A percentile compares a stretch with the other conserved stretches of the same genome.
These are phyloP conservation scores for Leptodermis oblonga DNA, from an alignment of 257 asterid species.

Conservation along the genomic window DNA sequence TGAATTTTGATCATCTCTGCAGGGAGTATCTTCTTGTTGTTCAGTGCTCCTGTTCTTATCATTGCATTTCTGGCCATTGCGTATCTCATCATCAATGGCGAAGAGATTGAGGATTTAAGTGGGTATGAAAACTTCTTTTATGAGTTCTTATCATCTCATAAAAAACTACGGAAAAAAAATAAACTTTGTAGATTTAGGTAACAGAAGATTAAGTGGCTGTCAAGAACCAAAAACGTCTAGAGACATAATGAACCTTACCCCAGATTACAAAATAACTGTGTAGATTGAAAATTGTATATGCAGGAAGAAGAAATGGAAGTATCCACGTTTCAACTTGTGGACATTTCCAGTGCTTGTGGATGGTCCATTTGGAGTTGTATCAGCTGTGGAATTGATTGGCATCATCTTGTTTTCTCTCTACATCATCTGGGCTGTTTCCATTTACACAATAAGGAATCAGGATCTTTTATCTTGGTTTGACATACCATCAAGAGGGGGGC, in stretches of 20 bases:
- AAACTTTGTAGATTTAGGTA: too few relatives aligned
- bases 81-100: constrained; percentile 42
- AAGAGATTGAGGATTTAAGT: constrained; percentile 34
- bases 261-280: background rate
- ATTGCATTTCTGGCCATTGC: constrained; percentile 60
- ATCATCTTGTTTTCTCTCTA: constrained; percentile 44
- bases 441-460: constrained; percentile 34
- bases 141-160: background rate
- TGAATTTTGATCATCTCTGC: constrained; percentile 18
- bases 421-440: constrained; percentile 55
- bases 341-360: constrained; percentile 77
- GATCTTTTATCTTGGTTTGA: constrained; percentile 25
- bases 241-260: too few relatives aligned
- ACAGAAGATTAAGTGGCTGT: too few relatives aligned
- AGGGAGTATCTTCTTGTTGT: constrained; percentile 55
- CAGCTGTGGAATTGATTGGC: constrained; percentile 82
- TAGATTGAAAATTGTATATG: background rate
- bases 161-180: too few relatives aligned
- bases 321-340: constrained; percentile 58
- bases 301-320: constrained; percentile 36
- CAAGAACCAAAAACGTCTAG: too few relatives aligned
- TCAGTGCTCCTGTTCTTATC: constrained; percentile 61
- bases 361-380: constrained; percentile 87
- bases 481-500: constrained; percentile 25
- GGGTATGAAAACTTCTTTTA: constrained; percentile 24